Conservation (phyloP, 257 asterid genomes). For the Solanum sejunctum region DNA sequence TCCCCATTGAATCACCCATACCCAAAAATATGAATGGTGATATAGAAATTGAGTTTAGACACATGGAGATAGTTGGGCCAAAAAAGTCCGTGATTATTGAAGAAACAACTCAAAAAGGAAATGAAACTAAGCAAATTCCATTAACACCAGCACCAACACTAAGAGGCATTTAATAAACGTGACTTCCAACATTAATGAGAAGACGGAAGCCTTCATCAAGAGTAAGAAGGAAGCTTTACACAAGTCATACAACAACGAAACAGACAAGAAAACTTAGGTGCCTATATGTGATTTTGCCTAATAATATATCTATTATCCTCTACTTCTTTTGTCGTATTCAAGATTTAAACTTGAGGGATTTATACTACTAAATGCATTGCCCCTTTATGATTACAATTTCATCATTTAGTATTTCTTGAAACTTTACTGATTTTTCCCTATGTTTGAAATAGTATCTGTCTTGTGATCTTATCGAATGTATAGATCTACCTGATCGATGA, state of each 20-base stretch:
- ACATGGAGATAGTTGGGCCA: constrained; percentile 10
- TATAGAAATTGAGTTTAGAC: constrained; percentile 34
- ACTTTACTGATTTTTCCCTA: not conserved
- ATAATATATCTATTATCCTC: not conserved
- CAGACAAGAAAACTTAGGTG: not conserved
- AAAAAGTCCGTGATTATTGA: not conserved
- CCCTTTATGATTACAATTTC: not conserved
- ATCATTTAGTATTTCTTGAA: not conserved
- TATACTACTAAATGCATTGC: not conserved
- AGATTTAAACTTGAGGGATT: not conserved
- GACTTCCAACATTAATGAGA: constrained; percentile 33
- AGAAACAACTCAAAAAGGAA: not conserved
- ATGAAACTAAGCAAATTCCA: constrained; percentile 5
- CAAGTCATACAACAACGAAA: constrained; percentile 15
- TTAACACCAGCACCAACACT: not conserved
- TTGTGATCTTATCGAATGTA: not conserved
- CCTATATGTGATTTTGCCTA: no score
- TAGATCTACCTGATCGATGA: not conserved
- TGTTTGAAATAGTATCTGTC: not conserved
- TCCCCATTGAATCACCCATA: not conserved
- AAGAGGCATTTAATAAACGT: constrained; percentile 16
- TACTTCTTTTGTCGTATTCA: not conserved
- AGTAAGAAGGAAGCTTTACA: constrained; percentile 38
- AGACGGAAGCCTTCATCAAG: constrained; percentile 40
- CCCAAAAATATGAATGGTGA: constrained; percentile 6